Conservation (phyloP, 2,329 filamentous ascomycete genomes). For the Fusarium ambrosium region DNA sequence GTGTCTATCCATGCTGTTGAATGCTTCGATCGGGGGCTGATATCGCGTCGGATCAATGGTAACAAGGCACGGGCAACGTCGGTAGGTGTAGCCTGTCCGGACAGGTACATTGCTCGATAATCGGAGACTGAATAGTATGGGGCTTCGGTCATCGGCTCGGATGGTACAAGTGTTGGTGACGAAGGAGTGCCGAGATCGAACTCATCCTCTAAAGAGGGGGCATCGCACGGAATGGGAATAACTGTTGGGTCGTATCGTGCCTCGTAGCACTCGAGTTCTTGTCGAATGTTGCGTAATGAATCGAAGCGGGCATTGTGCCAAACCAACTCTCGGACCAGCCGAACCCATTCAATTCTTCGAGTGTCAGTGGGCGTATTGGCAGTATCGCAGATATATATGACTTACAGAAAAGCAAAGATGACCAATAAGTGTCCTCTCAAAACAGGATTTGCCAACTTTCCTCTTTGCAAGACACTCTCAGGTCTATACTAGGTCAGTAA, state of each 20-base stretch:
- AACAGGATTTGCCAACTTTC: slow-evolving; percentile 15
- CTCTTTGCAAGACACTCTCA: background rate
- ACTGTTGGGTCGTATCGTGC: slow-evolving; percentile 62
- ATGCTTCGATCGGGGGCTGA: slow-evolving; percentile 53
- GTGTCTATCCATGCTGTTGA: slow-evolving; percentile 60
- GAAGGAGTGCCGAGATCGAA: background rate
- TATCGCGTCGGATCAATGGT: slow-evolving; percentile 60
- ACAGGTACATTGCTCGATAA: slow-evolving; percentile 59
- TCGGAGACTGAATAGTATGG: slow-evolving; percentile 61
- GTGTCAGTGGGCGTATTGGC: background rate
- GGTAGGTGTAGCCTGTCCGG: slow-evolving; percentile 59
- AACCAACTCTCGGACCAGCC: slow-evolving; percentile 34
- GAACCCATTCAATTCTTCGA: slow-evolving; percentile 33
- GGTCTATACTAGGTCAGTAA: background rate
- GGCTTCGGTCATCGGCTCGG: slow-evolving; percentile 45
- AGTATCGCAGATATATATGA: accelerated
- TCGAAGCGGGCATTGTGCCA: slow-evolving; percentile 76
- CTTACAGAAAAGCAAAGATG: slow-evolving; percentile 15
- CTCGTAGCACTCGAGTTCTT: slow-evolving; percentile 64
- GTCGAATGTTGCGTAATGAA: slow-evolving; percentile 65
- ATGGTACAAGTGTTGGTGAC: background rate
- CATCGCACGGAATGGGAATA: slow-evolving; percentile 51
- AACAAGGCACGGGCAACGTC: slow-evolving; percentile 60
- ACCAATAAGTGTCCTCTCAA: slow-evolving; percentile 1
- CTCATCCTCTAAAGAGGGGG: slow-evolving; percentile 58